These are phyloP conservation scores for Ustilago lituana DNA, from an alignment of 1,284 basidiomycete genomes.

Conservation along the genomic window DNA sequence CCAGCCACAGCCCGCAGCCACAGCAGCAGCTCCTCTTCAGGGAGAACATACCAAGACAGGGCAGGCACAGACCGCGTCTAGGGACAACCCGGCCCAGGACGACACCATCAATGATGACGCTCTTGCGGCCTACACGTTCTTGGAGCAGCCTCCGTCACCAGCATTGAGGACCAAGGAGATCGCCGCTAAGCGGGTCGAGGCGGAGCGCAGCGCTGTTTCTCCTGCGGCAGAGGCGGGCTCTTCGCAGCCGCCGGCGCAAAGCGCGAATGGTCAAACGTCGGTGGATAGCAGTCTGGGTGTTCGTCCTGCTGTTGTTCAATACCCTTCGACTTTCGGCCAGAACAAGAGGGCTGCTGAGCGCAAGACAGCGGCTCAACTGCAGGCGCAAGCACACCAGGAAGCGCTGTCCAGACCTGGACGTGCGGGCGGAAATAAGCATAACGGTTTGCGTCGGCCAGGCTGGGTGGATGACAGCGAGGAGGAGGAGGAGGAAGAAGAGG, in stretches of 20 bases:
- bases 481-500: slow-evolving; percentile 57
- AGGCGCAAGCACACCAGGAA: slow-evolving; percentile 58
- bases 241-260: background rate
- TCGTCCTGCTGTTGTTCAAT: slow-evolving; percentile 27
- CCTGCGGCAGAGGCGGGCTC: background rate
- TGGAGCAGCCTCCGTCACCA: slow-evolving; percentile 60
- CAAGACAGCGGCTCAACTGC: slow-evolving; percentile 58
- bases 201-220: slow-evolving; percentile 15
- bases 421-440: slow-evolving; percentile 40
- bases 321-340: slow-evolving; percentile 60
- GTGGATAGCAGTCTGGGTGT: slow-evolving; percentile 14
- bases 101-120: slow-evolving; percentile 56
- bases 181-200: slow-evolving; percentile 2
- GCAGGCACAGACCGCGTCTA: background rate
- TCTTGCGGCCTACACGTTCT: slow-evolving; percentile 58
- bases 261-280: slow-evolving; percentile 1
- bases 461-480: slow-evolving; percentile 57
- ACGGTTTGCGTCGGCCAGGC: slow-evolving; percentile 35
- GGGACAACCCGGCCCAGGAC: slow-evolving; percentile 14
- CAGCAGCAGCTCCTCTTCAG: slow-evolving; percentile 4
- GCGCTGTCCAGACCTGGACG: slow-evolving; percentile 54
- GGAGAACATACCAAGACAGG: slow-evolving; percentile 8
- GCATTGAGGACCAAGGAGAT: slow-evolving; percentile 22
- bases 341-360: slow-evolving; percentile 56
- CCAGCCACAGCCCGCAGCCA: slow-evolving; percentile 10